A percentile compares a stretch with the other conserved stretches of the same genome.
Conservation (phyloP, 176 grass and related monocot species). For the Oryza nivara region DNA sequence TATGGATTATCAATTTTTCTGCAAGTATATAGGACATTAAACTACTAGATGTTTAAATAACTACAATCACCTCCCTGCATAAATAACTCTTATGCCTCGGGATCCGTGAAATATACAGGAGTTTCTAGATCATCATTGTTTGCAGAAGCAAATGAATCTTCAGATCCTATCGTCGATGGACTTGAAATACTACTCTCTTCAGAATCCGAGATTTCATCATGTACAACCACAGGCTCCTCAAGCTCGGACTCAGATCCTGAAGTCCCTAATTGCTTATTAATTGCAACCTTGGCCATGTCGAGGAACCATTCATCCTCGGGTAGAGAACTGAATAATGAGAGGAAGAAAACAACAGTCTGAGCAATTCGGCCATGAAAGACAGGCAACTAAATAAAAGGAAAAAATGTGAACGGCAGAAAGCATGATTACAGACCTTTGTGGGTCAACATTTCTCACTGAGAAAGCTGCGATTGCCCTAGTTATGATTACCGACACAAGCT, state of each 20-base stretch:
- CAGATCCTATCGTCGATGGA: slow-evolving; percentile 49
- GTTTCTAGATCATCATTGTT: slow-evolving; percentile 84
- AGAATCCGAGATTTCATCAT: slow-evolving; percentile 70
- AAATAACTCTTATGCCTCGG: slow-evolving; percentile 51
- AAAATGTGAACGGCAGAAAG: background rate
- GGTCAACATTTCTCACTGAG: slow-evolving; percentile 80
- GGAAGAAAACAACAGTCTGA: slow-evolving; percentile 27
- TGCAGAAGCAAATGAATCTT: slow-evolving; percentile 94
- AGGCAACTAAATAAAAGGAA: background rate
- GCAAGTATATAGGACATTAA: slow-evolving; percentile 29
- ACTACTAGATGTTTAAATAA: background rate
- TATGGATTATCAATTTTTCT: background rate
- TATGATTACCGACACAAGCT: slow-evolving; percentile 83
- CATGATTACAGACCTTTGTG: slow-evolving; percentile 70
- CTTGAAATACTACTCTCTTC: slow-evolving; percentile 62
- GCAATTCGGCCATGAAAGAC: background rate
- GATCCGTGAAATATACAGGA: slow-evolving; percentile 82
- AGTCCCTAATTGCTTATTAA: slow-evolving; percentile 79
- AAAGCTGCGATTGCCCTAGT: slow-evolving; percentile 77
- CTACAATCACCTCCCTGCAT: background rate
- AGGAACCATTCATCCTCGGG: slow-evolving; percentile 95
- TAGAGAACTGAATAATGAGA: slow-evolving; percentile 58
- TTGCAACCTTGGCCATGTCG: slow-evolving; percentile 81
- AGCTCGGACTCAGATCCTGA: slow-evolving; percentile 79
- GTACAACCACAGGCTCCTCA: slow-evolving; percentile 51